Evolutionary conservation across 2,329 filamentous ascomycete species (phyloP), one percentile per base, ranked within the genome.

Genomic region (Chalaropsis ovoidea): DNA sequence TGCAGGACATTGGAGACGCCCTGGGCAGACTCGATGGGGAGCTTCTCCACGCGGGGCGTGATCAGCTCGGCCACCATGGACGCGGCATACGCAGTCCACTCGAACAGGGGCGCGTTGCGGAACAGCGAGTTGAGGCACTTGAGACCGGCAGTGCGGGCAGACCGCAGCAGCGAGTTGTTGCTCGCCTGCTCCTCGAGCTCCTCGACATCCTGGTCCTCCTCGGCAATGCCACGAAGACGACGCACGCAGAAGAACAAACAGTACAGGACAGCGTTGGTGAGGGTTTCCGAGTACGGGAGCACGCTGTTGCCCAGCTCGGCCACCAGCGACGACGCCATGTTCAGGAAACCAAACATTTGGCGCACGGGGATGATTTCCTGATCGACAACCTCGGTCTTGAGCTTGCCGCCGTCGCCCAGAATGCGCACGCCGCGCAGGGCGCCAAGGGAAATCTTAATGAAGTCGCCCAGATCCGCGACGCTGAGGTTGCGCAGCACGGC

Each of bases 281-380:
- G 79, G 13, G 81, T 82, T 17, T 82, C 77, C 61, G 87, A 81
- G 70, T 89, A 93, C 0, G 85, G 82, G 1, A 80, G 75, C 64
- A 95, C 84, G 64, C 86, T 86, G 4, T 82, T 84, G 64, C 92
- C 90, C 43, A 97, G 82, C 64, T 94, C 90, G 66, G 88, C 87
- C 67, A 97, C 85, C 73, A 97, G 84, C 11, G 93, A 86, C 67
- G 91, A 86, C 62, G 94, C 81, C 90, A 97, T 94, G 72, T 95
- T 95, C 63, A 96, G 77, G 72, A 96, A 85, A 78, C 95, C 94
- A 67, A 94, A 82, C 74, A 96, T 93, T 74, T 92, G 94, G 71
- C 92, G 84, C 11, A 82, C 76, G 17, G 83, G 81, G 31, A 92
- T 76, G 13, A 87, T 68, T 56, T 89, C 82, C 35, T 80, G 76